A percentile compares a stretch with the other conserved stretches of the same genome.
phyloP scores from a whole-genome alignment of 179 eudicot species.

The Spergularia azorica region DNA sequence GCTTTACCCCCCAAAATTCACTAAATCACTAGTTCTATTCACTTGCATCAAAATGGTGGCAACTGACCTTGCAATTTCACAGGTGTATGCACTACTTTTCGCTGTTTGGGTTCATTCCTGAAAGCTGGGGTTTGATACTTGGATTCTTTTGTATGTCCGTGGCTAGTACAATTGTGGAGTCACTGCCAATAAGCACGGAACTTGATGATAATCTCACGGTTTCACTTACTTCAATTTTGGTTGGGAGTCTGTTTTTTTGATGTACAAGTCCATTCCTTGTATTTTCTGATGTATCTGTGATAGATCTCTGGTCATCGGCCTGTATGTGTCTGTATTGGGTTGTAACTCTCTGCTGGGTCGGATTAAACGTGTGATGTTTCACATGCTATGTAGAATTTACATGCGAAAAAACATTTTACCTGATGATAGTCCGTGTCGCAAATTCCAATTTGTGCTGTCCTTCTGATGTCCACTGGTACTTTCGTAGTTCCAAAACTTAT shows the following conservation, averaged over 20 bases:
- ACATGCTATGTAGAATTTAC: neutral
- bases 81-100: conserved; percentile 85
- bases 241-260: conserved; percentile 67
- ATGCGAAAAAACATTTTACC: neutral
- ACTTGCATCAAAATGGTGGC: neutral
- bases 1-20: neutral
- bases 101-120: conserved; percentile 64
- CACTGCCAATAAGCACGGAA: conserved; percentile 77
- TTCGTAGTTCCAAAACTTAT: no score
- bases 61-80: conserved; percentile 30
- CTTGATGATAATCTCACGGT: conserved; percentile 90
- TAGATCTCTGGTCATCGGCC: neutral
- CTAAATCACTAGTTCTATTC: neutral
- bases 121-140: conserved; percentile 52
- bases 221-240: conserved; percentile 61
- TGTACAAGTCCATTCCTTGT: neutral
- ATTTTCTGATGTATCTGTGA: conserved; percentile 38
- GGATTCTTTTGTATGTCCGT: conserved; percentile 70
- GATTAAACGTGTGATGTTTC: neutral
- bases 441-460: no score
- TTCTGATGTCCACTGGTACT: no score
- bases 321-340: conserved; percentile 1
- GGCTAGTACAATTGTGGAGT: conserved; percentile 70
- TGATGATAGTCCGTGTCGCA: neutral
- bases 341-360: neutral